phyloP scores from a whole-genome alignment of 805 yeast species.

The Candida coquimbonensis region DNA sequence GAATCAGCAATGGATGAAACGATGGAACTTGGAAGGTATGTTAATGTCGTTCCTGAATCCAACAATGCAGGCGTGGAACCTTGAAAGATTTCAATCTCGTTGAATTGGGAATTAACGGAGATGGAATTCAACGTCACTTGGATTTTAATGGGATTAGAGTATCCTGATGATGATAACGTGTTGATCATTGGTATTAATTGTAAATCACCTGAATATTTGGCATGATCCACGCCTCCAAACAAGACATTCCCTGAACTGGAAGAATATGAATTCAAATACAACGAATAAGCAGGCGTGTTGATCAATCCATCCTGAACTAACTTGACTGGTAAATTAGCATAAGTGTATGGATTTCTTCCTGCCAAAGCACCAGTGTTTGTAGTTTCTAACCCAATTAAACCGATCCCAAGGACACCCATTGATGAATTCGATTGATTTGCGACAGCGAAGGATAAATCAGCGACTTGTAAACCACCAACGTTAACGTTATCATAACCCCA shows the following conservation, averaged over 20 bases:
- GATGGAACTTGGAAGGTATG: slow-evolving; percentile 36
- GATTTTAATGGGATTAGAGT: slow-evolving; percentile 34
- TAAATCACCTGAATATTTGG: slow-evolving; percentile 50
- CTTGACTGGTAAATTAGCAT: slow-evolving; percentile 61
- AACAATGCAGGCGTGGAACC: slow-evolving; percentile 29
- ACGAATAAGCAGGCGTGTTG: slow-evolving; percentile 49
- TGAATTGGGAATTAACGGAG: slow-evolving; percentile 3
- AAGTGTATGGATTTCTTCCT: slow-evolving; percentile 28
- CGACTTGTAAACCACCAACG: slow-evolving; percentile 46
- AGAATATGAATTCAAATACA: slow-evolving; percentile 43
- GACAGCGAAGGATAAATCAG: slow-evolving; percentile 61
- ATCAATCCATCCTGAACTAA: slow-evolving; percentile 54
- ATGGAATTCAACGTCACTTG: slow-evolving; percentile 36
- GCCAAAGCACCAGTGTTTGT: slow-evolving; percentile 35
- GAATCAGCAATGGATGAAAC: slow-evolving; percentile 29
- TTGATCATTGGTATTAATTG: slow-evolving; percentile 39
- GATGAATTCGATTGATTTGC: slow-evolving; percentile 59
- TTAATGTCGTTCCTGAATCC: slow-evolving; percentile 38
- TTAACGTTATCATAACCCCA: slow-evolving; percentile 47
- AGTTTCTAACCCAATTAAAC: slow-evolving; percentile 61
- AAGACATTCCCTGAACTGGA: slow-evolving; percentile 46
- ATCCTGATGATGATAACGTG: slow-evolving; percentile 24
- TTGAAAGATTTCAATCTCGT: slow-evolving; percentile 1
- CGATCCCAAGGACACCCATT: slow-evolving; percentile 69
- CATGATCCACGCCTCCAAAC: slow-evolving; percentile 68